phyloP scores from a whole-genome alignment of 306 rosid genomes.

The Pueraria montana region DNA sequence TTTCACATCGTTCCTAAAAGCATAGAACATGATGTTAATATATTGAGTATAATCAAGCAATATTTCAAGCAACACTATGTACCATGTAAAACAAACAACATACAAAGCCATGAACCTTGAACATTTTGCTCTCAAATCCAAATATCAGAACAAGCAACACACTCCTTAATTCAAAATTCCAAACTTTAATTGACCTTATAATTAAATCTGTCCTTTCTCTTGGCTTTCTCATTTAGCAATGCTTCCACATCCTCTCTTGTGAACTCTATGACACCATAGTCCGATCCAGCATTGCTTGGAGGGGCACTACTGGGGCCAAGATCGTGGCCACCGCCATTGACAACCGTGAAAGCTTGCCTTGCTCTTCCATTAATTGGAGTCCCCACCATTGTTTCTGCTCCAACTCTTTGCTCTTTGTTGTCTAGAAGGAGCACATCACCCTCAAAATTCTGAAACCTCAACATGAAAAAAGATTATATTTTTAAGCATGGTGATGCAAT shows the following conservation, averaged over 20 bases:
- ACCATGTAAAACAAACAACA: constrained; percentile 22
- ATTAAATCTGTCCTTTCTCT: constrained; percentile 90
- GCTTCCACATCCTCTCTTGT: constrained; percentile 95
- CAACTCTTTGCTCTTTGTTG: constrained; percentile 50
- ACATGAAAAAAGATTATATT: constrained; percentile 31
- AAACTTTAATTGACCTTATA: constrained; percentile 76
- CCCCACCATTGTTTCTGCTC: constrained; percentile 74
- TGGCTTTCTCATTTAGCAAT: constrained; percentile 79
- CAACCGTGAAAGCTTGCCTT: constrained; percentile 69
- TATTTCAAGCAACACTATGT: constrained; percentile 8
- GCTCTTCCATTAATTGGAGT: constrained; percentile 78
- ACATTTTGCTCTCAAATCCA: constrained; percentile 37
- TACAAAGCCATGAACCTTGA: not conserved
- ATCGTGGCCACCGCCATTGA: constrained; percentile 87
- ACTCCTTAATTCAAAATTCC: not conserved
- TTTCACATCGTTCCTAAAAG: constrained; percentile 92
- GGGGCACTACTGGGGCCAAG: constrained; percentile 78
- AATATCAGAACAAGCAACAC: not conserved
- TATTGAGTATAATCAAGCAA: constrained; percentile 16
- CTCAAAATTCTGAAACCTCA: constrained; percentile 44
- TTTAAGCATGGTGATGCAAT: constrained; percentile 10
- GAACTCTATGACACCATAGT: constrained; percentile 82
- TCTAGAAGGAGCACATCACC: constrained; percentile 64
- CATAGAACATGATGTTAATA: constrained; percentile 2
- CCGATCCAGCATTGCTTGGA: constrained; percentile 92